Evolutionary conservation across 1,284 basidiomycete species (phyloP).

Genomic region (Meripilus lineatus): DNA sequence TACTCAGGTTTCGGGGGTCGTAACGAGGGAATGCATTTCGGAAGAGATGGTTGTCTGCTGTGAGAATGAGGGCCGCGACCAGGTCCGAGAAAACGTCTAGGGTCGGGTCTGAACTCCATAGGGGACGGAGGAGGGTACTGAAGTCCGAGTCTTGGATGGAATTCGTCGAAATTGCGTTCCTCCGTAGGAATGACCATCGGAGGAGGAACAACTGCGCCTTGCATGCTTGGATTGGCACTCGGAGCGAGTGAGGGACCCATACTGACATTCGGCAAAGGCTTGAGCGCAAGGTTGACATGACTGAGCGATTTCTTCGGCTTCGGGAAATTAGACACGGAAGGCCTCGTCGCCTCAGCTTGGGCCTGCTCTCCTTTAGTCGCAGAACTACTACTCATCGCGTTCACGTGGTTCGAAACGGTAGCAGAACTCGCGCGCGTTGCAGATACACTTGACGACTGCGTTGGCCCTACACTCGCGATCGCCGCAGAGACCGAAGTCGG

Average conservation of each 20-base stretch:
- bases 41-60: no score
- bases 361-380: not conserved
- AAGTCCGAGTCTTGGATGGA: no score
- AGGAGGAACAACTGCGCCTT: slow-evolving; percentile 20
- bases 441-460: not conserved
- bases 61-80: no score
- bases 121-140: no score
- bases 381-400: not conserved
- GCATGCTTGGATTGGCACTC: slow-evolving; percentile 23
- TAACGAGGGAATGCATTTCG: no score
- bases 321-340: slow-evolving; percentile 4
- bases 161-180: no score
- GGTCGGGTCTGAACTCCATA: no score
- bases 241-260: slow-evolving; percentile 19
- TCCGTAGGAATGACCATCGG: no score
- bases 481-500: not conserved
- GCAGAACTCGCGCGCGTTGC: not conserved
- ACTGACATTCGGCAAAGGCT: slow-evolving; percentile 23
- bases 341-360: not conserved
- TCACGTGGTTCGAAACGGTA: not conserved
- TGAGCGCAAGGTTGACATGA: slow-evolving; percentile 25
- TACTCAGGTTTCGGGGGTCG: no score
- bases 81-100: no score
- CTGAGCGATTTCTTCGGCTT: slow-evolving; percentile 26
- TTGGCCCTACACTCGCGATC: not conserved